Base-by-base conservation (phyloP, 495 filamentous ascomycete genomes). In the Aspergillus saccharolyticus region DNA sequence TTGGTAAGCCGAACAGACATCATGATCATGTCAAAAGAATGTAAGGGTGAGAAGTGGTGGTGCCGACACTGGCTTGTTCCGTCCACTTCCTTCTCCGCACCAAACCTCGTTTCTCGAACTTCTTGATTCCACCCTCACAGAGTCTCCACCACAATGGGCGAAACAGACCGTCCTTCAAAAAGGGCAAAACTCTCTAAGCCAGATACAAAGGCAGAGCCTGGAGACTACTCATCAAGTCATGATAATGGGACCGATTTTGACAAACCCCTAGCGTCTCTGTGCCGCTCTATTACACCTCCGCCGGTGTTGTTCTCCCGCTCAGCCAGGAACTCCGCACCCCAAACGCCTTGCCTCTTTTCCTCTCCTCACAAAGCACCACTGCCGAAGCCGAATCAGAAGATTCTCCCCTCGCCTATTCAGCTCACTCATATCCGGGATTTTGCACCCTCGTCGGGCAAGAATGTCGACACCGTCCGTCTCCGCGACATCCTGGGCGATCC, bases 401-500 rank as follows among this genome's bases (percentile, higher is more conserved):
- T 14, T 28, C 62, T 78, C 50, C 57, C 72, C 1, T 96, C 91
- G 1, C 90, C 91, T 0, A 77, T 96, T 44, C 83, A 86, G 28
- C 82, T 96, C 17, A 94, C 87, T 0, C 77, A 75, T 12, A 87
- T 96, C 54, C 73, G 72, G 30, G 88, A 89, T 58, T 73, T 93
- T 2, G 75, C 86, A 2, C 65, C 73, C 0, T 70, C 75, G 6
- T 65, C 62, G 6, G 65, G 60, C 15, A 69, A 72, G 50, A 96
- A 96, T 74, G 70, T 80, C 53, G 87, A 87, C 66, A 78, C 89
- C 0, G 69, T 94, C 44, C 77, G 76, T 6, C 73, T 96, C 20
- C 75, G 75, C 18, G 87, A 91, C 55, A 82, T 96, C 53, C 80
- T 96, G 3, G 85, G 88, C 0, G 86, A 95, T 66, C 89, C 89